A percentile compares a stretch with the other conserved stretches of the same genome.
Evolutionary conservation across 179 eudicot genomes (phyloP).

Genomic region (Beta lomatogona): DNA sequence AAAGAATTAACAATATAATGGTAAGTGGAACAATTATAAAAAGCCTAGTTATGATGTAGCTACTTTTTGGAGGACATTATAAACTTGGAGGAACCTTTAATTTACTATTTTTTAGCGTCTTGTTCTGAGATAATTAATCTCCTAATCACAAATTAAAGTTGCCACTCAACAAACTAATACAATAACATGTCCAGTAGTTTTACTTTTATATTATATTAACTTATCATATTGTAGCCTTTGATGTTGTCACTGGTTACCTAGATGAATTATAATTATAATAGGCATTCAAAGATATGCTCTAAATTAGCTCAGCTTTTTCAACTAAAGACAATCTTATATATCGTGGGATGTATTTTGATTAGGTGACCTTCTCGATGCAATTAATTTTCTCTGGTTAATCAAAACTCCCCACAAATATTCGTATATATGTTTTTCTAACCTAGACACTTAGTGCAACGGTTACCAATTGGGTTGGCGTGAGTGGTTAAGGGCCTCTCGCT

Average conservation of each 20-base stretch:
- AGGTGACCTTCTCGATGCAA: slow-evolving; percentile 8
- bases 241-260: neutral
- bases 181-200: neutral
- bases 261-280: neutral
- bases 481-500: no score
- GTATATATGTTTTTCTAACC: no score
- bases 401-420: no score
- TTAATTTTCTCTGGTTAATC: no score
- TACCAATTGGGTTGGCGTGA: no score
- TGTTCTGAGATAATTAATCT: neutral
- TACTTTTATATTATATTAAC: neutral
- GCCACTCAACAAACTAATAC: slow-evolving; percentile 4
- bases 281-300: slow-evolving; percentile 18
- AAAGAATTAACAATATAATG: neutral
- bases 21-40: neutral
- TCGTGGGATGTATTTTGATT: neutral
- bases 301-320: slow-evolving; percentile 18
- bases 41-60: neutral
- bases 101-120: neutral
- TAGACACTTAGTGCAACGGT: no score
- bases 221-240: slow-evolving; percentile 5
- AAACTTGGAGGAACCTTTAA: neutral
- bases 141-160: slow-evolving; percentile 2
- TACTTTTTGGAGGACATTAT: neutral
- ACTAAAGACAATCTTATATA: neutral